Evolutionary conservation across 139 green algal genomes (phyloP).

Genomic region (Chlorella sp.): DNA sequence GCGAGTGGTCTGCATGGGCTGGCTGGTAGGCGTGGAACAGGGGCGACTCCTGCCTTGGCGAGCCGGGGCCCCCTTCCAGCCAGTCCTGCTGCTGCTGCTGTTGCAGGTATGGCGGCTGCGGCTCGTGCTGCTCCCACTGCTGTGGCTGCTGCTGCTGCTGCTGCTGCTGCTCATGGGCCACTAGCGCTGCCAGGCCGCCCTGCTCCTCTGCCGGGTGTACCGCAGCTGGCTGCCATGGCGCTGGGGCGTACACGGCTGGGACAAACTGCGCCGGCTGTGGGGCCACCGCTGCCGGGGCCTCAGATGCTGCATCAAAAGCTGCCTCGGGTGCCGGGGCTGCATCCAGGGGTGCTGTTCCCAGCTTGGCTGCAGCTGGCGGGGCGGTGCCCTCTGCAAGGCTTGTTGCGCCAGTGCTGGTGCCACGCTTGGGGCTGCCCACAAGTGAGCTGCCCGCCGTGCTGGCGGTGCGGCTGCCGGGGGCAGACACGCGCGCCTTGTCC

Average conservation of each 20-base stretch:
- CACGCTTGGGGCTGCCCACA: not conserved
- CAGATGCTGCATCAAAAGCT: not conserved
- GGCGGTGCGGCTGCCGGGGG: not conserved
- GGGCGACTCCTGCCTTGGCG: not conserved
- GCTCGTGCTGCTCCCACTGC: not conserved
- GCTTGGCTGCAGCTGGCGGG: not conserved
- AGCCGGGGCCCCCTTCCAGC: not conserved
- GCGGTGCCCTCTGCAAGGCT: not conserved
- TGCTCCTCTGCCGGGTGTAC: not conserved
- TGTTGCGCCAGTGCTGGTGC: not conserved
- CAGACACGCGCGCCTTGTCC: conserved; percentile 13
- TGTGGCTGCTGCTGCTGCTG: not conserved
- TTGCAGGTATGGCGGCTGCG: not conserved
- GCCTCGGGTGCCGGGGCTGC: not conserved
- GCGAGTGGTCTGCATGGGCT: conserved; percentile 18
- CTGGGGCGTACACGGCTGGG: not conserved
- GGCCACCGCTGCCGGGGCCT: not conserved
- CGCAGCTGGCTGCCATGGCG: not conserved
- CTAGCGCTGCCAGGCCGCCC: not conserved
- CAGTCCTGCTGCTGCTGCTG: not conserved
- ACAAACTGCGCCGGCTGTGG: too few species aligned
- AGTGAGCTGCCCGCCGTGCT: conserved; percentile 11
- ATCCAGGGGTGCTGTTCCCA: too few species aligned
- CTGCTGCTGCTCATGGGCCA: not conserved
- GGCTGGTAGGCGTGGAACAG: conserved; percentile 24